A percentile compares a stretch with the other conserved stretches of the same genome.
Evolutionary conservation across 768 basidiomycete species (phyloP).

Genomic region (Naganishia randhawae): DNA sequence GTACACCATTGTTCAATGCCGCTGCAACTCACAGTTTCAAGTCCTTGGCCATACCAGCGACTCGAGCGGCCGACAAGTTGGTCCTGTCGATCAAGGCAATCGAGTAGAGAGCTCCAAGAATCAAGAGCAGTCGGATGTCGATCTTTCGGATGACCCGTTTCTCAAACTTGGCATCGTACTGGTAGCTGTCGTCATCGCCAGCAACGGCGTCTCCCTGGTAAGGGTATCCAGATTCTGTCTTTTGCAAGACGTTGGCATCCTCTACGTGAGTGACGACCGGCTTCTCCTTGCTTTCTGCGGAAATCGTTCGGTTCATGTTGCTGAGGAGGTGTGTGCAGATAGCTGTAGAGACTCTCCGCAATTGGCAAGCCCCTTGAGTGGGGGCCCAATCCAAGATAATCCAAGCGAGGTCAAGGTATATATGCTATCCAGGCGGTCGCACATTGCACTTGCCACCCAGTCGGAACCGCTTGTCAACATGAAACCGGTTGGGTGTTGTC

Average conservation of each 20-base stretch:
- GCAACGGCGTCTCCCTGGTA: not conserved
- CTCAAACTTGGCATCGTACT: conserved; percentile 23
- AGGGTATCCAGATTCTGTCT: not conserved
- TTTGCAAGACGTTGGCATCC: conserved; percentile 7
- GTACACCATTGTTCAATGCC: not conserved
- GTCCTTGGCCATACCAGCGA: conserved; percentile 41
- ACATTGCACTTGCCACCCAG: not conserved
- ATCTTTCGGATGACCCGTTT: conserved; percentile 33
- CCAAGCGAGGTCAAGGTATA: conserved; percentile 21
- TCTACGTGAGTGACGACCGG: conserved; percentile 22
- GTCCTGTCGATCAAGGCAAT: conserved; percentile 25
- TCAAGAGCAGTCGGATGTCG: conserved; percentile 33
- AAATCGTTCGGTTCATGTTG: conserved; percentile 16
- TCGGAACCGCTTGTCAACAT: not conserved
- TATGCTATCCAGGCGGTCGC: not conserved
- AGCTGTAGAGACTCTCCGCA: not conserved
- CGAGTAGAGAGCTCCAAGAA: conserved; percentile 27
- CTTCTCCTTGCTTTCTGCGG: conserved; percentile 21
- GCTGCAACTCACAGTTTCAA: conserved; percentile 30
- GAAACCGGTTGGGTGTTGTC: conserved; percentile 4
- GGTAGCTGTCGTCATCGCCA: not conserved
- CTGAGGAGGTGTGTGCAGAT: not conserved
- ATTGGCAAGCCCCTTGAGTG: not conserved
- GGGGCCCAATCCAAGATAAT: not conserved
- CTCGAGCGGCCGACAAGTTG: conserved; percentile 36